These are phyloP conservation scores for Microsporum ferrugineum DNA, from an alignment of 2,329 filamentous ascomycete genomes.

Conservation along the genomic window DNA sequence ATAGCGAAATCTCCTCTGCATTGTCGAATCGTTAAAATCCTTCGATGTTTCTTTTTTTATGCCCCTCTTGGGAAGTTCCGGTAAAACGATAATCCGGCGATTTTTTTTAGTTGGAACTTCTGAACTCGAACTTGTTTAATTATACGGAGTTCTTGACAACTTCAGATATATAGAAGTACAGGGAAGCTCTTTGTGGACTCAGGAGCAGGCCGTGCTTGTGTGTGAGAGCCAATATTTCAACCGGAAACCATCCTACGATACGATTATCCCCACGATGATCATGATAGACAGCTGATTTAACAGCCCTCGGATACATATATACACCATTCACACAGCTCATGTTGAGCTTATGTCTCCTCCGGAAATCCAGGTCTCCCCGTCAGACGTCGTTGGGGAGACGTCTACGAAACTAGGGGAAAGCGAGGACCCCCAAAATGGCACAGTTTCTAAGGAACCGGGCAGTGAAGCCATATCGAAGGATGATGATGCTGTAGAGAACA, in stretches of 20 bases:
- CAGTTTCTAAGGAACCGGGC: not conserved
- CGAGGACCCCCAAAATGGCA: not conserved
- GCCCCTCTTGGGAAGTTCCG: not conserved
- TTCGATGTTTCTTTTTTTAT: not conserved
- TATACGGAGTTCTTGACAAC: not conserved
- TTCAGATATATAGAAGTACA: not conserved
- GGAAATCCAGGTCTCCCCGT: constrained; percentile 2
- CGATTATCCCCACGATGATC: not conserved
- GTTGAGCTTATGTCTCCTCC: constrained; percentile 12
- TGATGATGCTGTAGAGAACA: not conserved
- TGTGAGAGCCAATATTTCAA: not conserved
- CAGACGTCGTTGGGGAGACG: not conserved
- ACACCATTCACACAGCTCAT: constrained; percentile 4
- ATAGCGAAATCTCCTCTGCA: constrained; percentile 18
- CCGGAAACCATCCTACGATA: not conserved
- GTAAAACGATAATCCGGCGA: not conserved
- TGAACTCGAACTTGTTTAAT: not conserved
- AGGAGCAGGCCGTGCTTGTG: not conserved
- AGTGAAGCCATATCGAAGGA: not conserved
- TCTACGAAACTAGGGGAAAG: not conserved
- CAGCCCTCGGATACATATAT: not conserved
- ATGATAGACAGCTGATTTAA: not conserved
- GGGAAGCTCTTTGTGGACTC: too few relatives aligned
- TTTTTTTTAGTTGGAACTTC: not conserved
- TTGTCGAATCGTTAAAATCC: not conserved